These are phyloP conservation scores for Ascoidea rubescens DNA, from an alignment of 805 yeast species.

Conservation along the genomic window DNA sequence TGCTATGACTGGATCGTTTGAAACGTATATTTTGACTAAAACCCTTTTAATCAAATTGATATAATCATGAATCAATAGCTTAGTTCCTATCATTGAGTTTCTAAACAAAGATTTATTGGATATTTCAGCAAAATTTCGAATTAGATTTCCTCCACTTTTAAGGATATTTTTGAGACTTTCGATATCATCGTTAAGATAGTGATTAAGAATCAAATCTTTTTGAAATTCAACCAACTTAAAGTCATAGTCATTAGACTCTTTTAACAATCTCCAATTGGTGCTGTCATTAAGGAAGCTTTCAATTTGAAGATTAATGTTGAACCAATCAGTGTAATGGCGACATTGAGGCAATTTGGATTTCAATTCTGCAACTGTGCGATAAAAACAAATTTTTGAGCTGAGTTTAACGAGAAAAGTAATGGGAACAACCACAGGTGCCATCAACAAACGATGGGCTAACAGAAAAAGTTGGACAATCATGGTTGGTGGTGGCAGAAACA, in stretches of 20 bases:
- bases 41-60: conserved; percentile 62
- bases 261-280: too few relatives aligned
- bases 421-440: too few relatives aligned
- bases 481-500: too few relatives aligned
- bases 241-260: conserved; percentile 30
- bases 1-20: conserved; percentile 15
- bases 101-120: conserved; percentile 67
- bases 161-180: conserved; percentile 48
- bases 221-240: conserved; percentile 71
- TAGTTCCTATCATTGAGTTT: conserved; percentile 79
- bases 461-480: too few relatives aligned
- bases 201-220: conserved; percentile 42
- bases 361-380: too few relatives aligned
- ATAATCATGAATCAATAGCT: conserved; percentile 76
- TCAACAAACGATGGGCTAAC: too few relatives aligned
- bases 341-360: too few relatives aligned
- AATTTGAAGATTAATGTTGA: too few relatives aligned
- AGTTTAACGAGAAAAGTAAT: too few relatives aligned
- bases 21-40: conserved; percentile 40
- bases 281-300: too few relatives aligned
- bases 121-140: conserved; percentile 87
- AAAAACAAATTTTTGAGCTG: too few relatives aligned
- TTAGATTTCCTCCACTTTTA: conserved; percentile 70
- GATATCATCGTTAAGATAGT: conserved; percentile 46
- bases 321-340: too few relatives aligned